These are phyloP conservation scores for Russula compacta DNA, from an alignment of 768 basidiomycete genomes.

Conservation along the genomic window DNA sequence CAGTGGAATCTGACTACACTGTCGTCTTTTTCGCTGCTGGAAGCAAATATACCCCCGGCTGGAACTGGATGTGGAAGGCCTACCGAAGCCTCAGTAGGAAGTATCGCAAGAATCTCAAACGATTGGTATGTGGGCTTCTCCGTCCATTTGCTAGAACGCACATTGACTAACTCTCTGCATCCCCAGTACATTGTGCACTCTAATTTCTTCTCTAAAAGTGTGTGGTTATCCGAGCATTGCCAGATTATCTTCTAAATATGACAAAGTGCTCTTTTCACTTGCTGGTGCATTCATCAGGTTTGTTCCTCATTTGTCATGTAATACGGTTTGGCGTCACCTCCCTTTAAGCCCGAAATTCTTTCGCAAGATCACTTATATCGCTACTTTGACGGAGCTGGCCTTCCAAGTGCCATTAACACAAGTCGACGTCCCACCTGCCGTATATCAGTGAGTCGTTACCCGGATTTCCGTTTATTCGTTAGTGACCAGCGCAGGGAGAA, in stretches of 20 bases:
- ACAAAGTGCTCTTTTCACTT: conserved; percentile 75
- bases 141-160: background rate
- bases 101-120: conserved; percentile 83
- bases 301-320: conserved; percentile 1
- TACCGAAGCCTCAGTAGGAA: conserved; percentile 73
- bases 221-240: conserved; percentile 34
- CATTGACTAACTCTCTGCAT: conserved; percentile 6
- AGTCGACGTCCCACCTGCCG: conserved; percentile 75
- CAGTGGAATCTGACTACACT: conserved; percentile 85
- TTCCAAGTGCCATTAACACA: conserved; percentile 74
- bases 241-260: conserved; percentile 8
- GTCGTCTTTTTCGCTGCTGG: conserved; percentile 84
- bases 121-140: conserved; percentile 42
- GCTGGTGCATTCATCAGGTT: conserved; percentile 84
- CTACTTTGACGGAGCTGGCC: conserved; percentile 72
- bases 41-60: conserved; percentile 59
- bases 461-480: background rate
- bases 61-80: conserved; percentile 91
- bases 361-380: conserved; percentile 68
- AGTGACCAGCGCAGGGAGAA: conserved; percentile 51
- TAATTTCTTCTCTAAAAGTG: conserved; percentile 69
- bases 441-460: conserved; percentile 56
- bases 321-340: background rate
- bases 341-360: conserved; percentile 77
- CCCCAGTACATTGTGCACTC: conserved; percentile 77